phyloP scores from a whole-genome alignment of 495 filamentous ascomycete genomes.

The Immersiella caudata region DNA sequence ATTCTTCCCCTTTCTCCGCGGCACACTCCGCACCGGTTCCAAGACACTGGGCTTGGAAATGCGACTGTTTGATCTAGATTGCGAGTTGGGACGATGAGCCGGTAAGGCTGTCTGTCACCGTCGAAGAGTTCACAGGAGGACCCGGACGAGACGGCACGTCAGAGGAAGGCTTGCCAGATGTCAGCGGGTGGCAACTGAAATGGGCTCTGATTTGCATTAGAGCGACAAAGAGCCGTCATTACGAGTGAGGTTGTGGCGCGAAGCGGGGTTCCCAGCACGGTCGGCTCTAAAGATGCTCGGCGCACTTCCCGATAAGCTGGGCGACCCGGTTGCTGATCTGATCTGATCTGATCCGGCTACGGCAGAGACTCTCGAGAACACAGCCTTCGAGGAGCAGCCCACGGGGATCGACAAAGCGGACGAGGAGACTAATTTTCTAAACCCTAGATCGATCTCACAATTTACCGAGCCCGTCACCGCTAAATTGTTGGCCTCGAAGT shows the following conservation, averaged over 20 bases:
- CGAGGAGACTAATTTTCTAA: not conserved
- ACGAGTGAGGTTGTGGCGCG: not conserved
- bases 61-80: not conserved
- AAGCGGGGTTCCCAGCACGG: not conserved
- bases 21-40: not conserved
- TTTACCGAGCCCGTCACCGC: not conserved
- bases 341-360: not conserved
- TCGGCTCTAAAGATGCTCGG: not conserved
- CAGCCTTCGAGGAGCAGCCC: not conserved
- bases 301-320: not conserved
- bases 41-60: not conserved
- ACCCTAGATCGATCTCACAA: not conserved
- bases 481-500: not conserved
- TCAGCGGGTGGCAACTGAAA: conserved; percentile 8
- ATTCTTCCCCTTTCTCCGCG: not conserved
- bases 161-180: conserved; percentile 2
- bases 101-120: no score
- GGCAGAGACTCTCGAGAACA: not conserved
- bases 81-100: no score
- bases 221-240: not conserved
- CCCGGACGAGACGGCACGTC: not conserved
- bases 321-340: not conserved
- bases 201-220: not conserved
- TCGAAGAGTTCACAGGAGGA: not conserved
- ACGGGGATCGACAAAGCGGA: not conserved